These are phyloP conservation scores for Zangia roseola DNA, from an alignment of 768 basidiomycete species.

Conservation along the genomic window DNA sequence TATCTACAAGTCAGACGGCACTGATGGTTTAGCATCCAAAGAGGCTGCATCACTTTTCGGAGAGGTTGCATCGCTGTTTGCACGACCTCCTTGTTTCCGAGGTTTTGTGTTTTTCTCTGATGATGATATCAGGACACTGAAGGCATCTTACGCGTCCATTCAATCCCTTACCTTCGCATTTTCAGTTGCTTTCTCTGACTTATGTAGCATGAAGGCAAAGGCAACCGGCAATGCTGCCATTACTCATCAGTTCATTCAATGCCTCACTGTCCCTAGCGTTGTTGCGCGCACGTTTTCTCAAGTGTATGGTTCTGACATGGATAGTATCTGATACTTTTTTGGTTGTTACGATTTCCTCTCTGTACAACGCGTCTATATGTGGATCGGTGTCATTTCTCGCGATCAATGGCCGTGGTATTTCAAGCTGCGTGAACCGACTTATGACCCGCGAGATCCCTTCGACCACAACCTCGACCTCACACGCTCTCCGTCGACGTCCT, in stretches of 20 bases:
- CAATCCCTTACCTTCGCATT: conserved; percentile 44
- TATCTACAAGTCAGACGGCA: not conserved
- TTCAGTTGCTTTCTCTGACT: conserved; percentile 47
- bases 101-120: conserved; percentile 19
- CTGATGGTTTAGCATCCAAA: not conserved
- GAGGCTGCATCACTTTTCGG: not conserved
- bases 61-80: conserved; percentile 29
- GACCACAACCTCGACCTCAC: conserved; percentile 4
- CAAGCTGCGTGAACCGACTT: not conserved
- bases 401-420: not conserved
- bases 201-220: conserved; percentile 57
- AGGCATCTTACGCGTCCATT: conserved; percentile 57
- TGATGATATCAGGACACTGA: conserved; percentile 38
- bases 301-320: not conserved
- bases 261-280: conserved; percentile 17
- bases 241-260: conserved; percentile 24
- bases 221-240: conserved; percentile 28
- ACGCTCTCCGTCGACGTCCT: conserved; percentile 15
- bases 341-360: not conserved
- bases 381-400: not conserved
- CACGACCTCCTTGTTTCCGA: conserved; percentile 27
- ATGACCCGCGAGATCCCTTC: conserved; percentile 4
- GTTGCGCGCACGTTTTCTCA: conserved; percentile 23
- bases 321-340: conserved; percentile 3
- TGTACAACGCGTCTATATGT: not conserved